Evolutionary conservation across 176 grass and related monocot species (phyloP), one percentile per base, ranked within the genome.

Genomic region (Urochloa ruziziensis): DNA sequence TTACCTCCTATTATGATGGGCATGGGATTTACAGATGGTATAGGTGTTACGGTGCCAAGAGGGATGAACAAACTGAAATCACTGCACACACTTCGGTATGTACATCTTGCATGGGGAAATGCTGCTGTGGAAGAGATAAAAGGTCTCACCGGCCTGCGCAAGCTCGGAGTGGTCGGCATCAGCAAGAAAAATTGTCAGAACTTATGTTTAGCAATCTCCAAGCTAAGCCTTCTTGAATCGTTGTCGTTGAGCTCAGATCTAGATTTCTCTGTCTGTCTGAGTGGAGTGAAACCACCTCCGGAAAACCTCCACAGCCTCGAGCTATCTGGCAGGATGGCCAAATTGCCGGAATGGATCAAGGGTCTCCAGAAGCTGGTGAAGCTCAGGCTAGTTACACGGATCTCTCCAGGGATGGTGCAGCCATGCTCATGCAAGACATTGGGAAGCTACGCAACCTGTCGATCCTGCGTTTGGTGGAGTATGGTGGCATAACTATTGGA

Each of bases 261-360:
- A 19, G 62, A 53, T 15, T 21, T 77, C 13, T 14, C 15, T 28
- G 60, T 15, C 18, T 70, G 35, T 19, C 13, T 81, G 16, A 19
- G 5, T 70, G 34, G 0, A 3, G 16, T 57, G 5, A 2, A 52
- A 2, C 0, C 8, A 54, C 30, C 80, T 10, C 16, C 23, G 24
- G 21, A 54, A 3, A 62, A 84, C 23, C 44, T 84, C 9, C 70
- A 42, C 6, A 74, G 70, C 44, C 57, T 84, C 33, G 52, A 66
- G 57, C 5, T 84, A 13, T 2, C 3, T 4, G 21, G 68, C 11
- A 7, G 17, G 12, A 33, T 75, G 2, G 33, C 49, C 3, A 0
- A 53, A n/a, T 4, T 75, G 15, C 70, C 70, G 0, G 3, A 23
- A 36, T 75, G 82, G 82, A 19, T 75, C 11, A 0, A 1, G 0